A percentile compares a stretch with the other conserved stretches of the same genome.
These are phyloP conservation scores for Spathaspora gorwiae DNA, from an alignment of 805 yeast genomes.

Conservation along the genomic window DNA sequence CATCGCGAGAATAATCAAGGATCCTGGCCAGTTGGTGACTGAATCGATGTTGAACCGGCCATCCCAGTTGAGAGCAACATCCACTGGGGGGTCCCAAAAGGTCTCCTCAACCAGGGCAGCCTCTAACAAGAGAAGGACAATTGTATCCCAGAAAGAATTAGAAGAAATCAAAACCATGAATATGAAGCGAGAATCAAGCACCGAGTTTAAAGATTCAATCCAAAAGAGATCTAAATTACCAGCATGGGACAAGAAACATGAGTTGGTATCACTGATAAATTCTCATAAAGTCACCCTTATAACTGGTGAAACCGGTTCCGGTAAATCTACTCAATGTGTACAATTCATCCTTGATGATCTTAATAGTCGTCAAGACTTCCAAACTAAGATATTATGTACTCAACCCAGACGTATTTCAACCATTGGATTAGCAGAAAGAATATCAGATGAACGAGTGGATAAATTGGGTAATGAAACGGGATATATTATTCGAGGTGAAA, in stretches of 20 bases:
- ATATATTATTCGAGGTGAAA: conserved; percentile 86
- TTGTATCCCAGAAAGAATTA: background rate
- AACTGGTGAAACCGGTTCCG: conserved; percentile 98
- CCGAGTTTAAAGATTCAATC: conserved; percentile 32
- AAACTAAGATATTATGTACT: conserved; percentile 71
- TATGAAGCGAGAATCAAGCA: background rate
- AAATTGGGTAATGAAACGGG: conserved; percentile 76
- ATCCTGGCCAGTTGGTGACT: conserved; percentile 65
- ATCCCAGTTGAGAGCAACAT: background rate
- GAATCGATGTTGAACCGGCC: background rate
- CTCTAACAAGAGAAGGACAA: background rate
- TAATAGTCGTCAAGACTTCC: conserved; percentile 43
- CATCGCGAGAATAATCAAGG: conserved; percentile 50
- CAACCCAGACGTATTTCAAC: conserved; percentile 97
- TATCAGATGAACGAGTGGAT: conserved; percentile 73
- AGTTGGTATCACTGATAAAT: conserved; percentile 53
- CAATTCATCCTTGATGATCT: conserved; percentile 80
- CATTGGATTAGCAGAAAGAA: conserved; percentile 89
- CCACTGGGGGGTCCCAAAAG: conserved; percentile 2
- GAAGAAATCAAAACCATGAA: background rate
- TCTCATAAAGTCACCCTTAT: conserved; percentile 64
- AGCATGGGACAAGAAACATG: conserved; percentile 69
- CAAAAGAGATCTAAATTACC: conserved; percentile 58
- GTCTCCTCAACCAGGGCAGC: background rate
- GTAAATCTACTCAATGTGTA: conserved; percentile 91